Conservation (phyloP, 2,329 filamentous ascomycete genomes). For the Cytospora piceae region DNA sequence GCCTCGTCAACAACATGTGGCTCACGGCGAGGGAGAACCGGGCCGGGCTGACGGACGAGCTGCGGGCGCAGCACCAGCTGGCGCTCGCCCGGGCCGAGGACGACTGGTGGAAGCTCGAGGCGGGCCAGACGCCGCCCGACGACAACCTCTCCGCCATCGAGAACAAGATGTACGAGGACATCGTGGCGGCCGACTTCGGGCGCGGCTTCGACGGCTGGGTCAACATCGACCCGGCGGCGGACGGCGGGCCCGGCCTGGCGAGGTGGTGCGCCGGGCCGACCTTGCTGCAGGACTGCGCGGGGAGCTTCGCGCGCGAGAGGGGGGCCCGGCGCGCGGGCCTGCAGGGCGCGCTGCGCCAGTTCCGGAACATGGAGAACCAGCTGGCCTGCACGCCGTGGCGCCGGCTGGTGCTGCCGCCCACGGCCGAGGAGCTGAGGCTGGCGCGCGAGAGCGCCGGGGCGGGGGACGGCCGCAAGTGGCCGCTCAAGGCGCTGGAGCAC, state of each 20-base stretch:
- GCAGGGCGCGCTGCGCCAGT: constrained; percentile 46
- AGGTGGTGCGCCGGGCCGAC: constrained; percentile 10
- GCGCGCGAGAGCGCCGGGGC: constrained; percentile 27
- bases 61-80: not conserved
- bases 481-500: constrained; percentile 13
- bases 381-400: constrained; percentile 43
- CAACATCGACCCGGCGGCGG: constrained; percentile 9
- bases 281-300: constrained; percentile 12
- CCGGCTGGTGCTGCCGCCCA: constrained; percentile 43
- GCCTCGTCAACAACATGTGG: constrained; percentile 43
- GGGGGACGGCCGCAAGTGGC: constrained; percentile 22
- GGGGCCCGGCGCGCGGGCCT: constrained; percentile 51
- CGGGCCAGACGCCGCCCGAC: constrained; percentile 4
- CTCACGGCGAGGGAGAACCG: constrained; percentile 4
- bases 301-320: constrained; percentile 42
- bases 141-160: constrained; percentile 44
- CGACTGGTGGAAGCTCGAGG: constrained; percentile 23
- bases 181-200: constrained; percentile 32
- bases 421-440: constrained; percentile 34
- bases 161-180: constrained; percentile 42
- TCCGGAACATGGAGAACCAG: constrained; percentile 45
- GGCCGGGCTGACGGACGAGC: not conserved
- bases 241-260: constrained; percentile 29
- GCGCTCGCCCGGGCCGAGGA: constrained; percentile 33
- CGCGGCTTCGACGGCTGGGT: constrained; percentile 32